These are phyloP conservation scores for Phalaenopsis equestris DNA, from an alignment of 106 monocot genomes.

Conservation along the genomic window DNA sequence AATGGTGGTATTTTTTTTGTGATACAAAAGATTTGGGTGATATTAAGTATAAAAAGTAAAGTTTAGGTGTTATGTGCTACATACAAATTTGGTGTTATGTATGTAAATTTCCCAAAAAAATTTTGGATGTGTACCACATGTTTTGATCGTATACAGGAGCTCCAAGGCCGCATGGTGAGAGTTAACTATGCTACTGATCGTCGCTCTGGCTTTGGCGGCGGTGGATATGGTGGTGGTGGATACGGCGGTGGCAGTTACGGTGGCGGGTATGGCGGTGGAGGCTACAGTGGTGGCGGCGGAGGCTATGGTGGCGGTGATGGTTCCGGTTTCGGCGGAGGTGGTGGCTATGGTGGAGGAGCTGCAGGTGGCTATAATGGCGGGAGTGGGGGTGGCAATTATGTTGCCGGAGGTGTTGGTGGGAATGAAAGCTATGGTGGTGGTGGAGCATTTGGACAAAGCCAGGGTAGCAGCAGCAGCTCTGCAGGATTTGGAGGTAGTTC, in stretches of 20 bases:
- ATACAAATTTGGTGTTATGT: no score
- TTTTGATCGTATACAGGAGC: neutral
- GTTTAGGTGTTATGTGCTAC: no score
- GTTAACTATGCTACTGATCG: conserved; percentile 3
- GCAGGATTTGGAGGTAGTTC: neutral
- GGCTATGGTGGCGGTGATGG: conserved; percentile 11
- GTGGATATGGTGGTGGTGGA: conserved; percentile 3
- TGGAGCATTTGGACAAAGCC: neutral
- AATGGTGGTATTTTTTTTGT: no score
- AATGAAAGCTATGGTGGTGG: neutral
- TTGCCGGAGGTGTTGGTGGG: neutral
- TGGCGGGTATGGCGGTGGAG: conserved; percentile 9
- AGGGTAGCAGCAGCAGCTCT: neutral
- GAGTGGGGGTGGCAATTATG: conserved; percentile 10
- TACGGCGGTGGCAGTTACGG: conserved; percentile 1
- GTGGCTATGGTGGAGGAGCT: conserved; percentile 5
- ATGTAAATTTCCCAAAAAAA: no score
- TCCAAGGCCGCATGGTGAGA: conserved; percentile 6
- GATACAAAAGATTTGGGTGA: no score
- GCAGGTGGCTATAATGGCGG: conserved; percentile 5
- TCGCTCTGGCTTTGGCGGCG: conserved; percentile 2
- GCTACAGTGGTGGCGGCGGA: conserved; percentile 9
- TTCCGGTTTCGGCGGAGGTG: conserved; percentile 6
- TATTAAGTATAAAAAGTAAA: no score
- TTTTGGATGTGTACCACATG: no score